These are phyloP conservation scores for Fusarium scirpi DNA, from an alignment of 2,329 filamentous ascomycete genomes.

Conservation along the genomic window DNA sequence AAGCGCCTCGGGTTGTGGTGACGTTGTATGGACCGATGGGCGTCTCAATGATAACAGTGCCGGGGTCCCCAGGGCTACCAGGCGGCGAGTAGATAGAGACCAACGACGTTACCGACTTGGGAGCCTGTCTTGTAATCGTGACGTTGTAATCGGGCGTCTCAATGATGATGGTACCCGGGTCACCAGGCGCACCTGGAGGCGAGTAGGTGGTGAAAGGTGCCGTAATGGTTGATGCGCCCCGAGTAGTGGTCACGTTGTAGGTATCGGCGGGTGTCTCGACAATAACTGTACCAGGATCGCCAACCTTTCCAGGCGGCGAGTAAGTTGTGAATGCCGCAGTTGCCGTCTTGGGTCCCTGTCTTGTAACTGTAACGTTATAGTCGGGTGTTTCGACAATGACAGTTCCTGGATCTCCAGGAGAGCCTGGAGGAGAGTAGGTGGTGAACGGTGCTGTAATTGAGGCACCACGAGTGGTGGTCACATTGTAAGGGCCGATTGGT, in stretches of 20 bases:
- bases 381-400: constrained; percentile 25
- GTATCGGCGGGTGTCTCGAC: constrained; percentile 12
- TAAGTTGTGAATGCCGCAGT: constrained; percentile 8
- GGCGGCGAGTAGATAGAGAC: neutral
- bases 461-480: constrained; percentile 20
- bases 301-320: constrained; percentile 10
- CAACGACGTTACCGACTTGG: neutral
- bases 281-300: constrained; percentile 26
- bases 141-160: constrained; percentile 13
- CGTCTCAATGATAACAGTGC: constrained; percentile 3
- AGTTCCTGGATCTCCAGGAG: constrained; percentile 22
- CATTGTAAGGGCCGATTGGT: constrained; percentile 18
- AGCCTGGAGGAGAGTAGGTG: constrained; percentile 6
- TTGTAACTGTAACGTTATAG: constrained; percentile 18
- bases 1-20: neutral
- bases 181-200: neutral
- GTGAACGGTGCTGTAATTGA: constrained; percentile 27
- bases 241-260: constrained; percentile 3
- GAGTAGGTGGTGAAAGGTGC: neutral
- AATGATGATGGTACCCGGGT: constrained; percentile 2
- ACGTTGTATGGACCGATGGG: neutral
- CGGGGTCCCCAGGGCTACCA: neutral
- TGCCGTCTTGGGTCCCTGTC: neutral
- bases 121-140: constrained; percentile 1
- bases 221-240: neutral